Evolutionary conservation across 495 filamentous ascomycete species (phyloP), one percentile per base, ranked within the genome.

Genomic region (Cudoniella acicularis): DNA sequence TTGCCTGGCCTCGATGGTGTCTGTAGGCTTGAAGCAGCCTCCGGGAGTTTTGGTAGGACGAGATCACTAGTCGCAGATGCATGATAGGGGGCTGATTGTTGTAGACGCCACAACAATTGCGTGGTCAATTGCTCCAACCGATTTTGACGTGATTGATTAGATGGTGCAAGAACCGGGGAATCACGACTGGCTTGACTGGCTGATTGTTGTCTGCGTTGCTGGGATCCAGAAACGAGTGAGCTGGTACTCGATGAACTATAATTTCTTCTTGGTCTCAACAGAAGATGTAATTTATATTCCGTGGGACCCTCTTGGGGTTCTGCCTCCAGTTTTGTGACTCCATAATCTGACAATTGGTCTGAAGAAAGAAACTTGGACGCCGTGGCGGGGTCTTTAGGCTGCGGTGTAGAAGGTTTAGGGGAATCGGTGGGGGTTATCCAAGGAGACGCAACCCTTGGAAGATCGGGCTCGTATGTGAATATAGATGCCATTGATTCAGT

Each of bases 231-330:
- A 10, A 83, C 75, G 43, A 82, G 75, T 46, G 79, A 75, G 13
- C 83, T 83, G 8, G 86, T 89, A 59, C 80, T 86, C 59, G 76
- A 79, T 21, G 79, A 78, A 42, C 82, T 75, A 70, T 91, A 93
- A 30, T 79, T 83, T 69, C 92, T 79, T 58, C 94, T 80, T 27
- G 89, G 85, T 36, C 90, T 83, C 27, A 96, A 74, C 10, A 97
- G 78, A n/a, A 98, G 77, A 77, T 96, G 94, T 47, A 98, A 74
- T 70, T 98, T 98, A 74, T 98, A 98, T 73, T 98, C 94, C 6
- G 87, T 94, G 26, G 94, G 90, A 0, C 94, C 94, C 54, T 94
- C 87, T 67, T 98, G 92, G 3, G 94, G 94, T 69, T 98, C 94
- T 17, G 94, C 84, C 57, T 91, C 86, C 13, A 98, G 75, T 64